Percentiles rank a stretch among this genome's conserved stretches.
phyloP scores from a whole-genome alignment of 495 filamentous ascomycete species.

The Talaromyces nanjingensis region DNA sequence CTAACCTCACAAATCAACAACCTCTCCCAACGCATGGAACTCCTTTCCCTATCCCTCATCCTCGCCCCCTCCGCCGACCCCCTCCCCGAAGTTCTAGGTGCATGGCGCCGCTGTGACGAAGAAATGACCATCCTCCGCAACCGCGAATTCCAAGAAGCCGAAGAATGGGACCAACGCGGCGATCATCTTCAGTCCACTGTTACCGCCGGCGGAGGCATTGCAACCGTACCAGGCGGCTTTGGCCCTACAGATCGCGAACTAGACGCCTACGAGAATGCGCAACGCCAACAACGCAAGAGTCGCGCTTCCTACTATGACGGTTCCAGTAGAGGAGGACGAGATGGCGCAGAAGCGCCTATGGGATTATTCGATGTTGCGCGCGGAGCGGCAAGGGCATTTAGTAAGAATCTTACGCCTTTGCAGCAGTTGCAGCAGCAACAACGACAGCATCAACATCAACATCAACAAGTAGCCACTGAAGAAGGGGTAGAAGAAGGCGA shows the following conservation, averaged over 20 bases:
- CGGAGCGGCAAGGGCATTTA: conserved; percentile 69
- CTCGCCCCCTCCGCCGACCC: conserved; percentile 66
- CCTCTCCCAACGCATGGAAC: conserved; percentile 74
- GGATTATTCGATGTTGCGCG: conserved; percentile 88
- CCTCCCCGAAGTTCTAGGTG: conserved; percentile 75
- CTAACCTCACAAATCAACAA: conserved; percentile 33
- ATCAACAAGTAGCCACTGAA: not conserved
- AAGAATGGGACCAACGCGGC: conserved; percentile 62
- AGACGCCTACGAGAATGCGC: conserved; percentile 37
- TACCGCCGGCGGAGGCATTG: conserved; percentile 6
- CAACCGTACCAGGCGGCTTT: conserved; percentile 64
- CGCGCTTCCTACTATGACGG: conserved; percentile 28
- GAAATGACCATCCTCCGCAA: conserved; percentile 64
- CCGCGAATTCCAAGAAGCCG: conserved; percentile 66
- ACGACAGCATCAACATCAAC: not conserved
- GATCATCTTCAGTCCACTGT: conserved; percentile 35
- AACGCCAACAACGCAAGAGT: conserved; percentile 23
- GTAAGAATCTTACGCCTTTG: conserved; percentile 55
- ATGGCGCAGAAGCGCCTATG: conserved; percentile 76
- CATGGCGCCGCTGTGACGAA: conserved; percentile 83
- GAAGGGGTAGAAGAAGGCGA: conserved; percentile 19
- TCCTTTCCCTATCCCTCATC: conserved; percentile 75
- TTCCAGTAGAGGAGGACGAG: conserved; percentile 8
- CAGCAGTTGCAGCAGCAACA: conserved; percentile 15
- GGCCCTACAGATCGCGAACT: conserved; percentile 34